phyloP scores from a whole-genome alignment of 192 early-diverging fungal species.

The Phycomyces nitens region DNA sequence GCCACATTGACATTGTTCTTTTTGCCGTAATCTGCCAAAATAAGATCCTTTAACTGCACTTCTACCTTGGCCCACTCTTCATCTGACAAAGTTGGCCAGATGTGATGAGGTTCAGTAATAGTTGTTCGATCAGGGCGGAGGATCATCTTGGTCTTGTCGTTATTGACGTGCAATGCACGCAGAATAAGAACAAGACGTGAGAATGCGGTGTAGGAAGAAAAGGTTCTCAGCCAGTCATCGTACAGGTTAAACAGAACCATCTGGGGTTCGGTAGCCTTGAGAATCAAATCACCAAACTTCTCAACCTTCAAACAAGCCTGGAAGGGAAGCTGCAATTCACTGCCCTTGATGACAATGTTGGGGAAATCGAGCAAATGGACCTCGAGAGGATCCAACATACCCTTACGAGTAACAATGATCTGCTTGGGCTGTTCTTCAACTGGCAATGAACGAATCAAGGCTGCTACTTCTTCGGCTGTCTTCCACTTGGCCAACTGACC shows the following conservation, averaged over 20 bases:
- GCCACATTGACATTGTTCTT: constrained; percentile 99
- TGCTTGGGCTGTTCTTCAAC: constrained; percentile 99
- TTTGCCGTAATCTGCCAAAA: constrained; percentile 97
- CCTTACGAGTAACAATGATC: constrained; percentile 98
- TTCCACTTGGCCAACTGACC: constrained; percentile 99
- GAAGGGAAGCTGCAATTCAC: constrained; percentile 96
- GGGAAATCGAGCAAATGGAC: constrained; percentile 96
- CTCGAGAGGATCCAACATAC: constrained; percentile 99
- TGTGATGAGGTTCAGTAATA: constrained; percentile 92
- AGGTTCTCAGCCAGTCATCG: constrained; percentile 95
- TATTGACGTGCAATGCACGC: constrained; percentile 96
- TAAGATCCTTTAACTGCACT: constrained; percentile 92
- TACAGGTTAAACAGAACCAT: constrained; percentile 89
- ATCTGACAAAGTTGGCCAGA: constrained; percentile 96
- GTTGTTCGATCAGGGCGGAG: constrained; percentile 91
- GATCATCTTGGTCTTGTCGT: constrained; percentile 95
- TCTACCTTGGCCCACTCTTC: constrained; percentile 98
- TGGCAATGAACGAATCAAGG: constrained; percentile 95
- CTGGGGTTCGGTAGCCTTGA: constrained; percentile 97
- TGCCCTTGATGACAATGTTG: constrained; percentile 98
- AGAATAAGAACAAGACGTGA: constrained; percentile 94
- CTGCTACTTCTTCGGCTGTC: constrained; percentile 99
- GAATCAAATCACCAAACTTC: constrained; percentile 97
- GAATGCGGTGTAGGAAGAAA: constrained; percentile 97
- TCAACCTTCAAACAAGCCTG: constrained; percentile 97